phyloP scores from a whole-genome alignment of 352 stramenopile genomes.

The Aphanomyces stellatus region DNA sequence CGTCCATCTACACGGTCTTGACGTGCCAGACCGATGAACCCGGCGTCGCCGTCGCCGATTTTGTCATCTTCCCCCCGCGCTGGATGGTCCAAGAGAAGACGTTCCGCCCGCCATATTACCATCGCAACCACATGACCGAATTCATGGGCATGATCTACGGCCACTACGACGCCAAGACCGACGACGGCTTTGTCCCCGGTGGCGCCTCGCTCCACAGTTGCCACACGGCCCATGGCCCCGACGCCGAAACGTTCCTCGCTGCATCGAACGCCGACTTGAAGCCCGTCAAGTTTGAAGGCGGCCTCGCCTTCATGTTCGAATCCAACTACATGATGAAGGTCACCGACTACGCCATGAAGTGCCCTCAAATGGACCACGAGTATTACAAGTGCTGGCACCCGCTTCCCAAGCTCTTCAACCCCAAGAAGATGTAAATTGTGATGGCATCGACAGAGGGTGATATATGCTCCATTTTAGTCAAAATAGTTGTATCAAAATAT shows the following conservation, averaged over 20 bases:
- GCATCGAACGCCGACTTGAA: slow-evolving; percentile 73
- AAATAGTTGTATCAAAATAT: too few species aligned
- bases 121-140: slow-evolving; percentile 96
- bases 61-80: slow-evolving; percentile 95
- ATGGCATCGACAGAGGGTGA: too few species aligned
- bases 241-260: slow-evolving; percentile 85
- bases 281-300: slow-evolving; percentile 87
- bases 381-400: slow-evolving; percentile 92
- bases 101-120: slow-evolving; percentile 89
- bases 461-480: too few species aligned
- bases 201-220: slow-evolving; percentile 87
- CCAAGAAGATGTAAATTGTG: slow-evolving; percentile 21
- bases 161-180: slow-evolving; percentile 90
- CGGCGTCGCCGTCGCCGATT: slow-evolving; percentile 91
- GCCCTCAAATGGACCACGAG: slow-evolving; percentile 76
- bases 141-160: slow-evolving; percentile 97
- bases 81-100: slow-evolving; percentile 94
- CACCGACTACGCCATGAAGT: slow-evolving; percentile 78
- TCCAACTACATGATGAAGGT: slow-evolving; percentile 88
- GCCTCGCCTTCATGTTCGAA: slow-evolving; percentile 98
- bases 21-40: slow-evolving; percentile 88
- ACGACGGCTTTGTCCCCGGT: slow-evolving; percentile 78
- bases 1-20: slow-evolving; percentile 96
- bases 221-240: slow-evolving; percentile 88
- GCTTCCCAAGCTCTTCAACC: slow-evolving; percentile 84